Evolutionary conservation across 345 rosid genomes (phyloP).

Genomic region (Arabidopsis arenosa): DNA sequence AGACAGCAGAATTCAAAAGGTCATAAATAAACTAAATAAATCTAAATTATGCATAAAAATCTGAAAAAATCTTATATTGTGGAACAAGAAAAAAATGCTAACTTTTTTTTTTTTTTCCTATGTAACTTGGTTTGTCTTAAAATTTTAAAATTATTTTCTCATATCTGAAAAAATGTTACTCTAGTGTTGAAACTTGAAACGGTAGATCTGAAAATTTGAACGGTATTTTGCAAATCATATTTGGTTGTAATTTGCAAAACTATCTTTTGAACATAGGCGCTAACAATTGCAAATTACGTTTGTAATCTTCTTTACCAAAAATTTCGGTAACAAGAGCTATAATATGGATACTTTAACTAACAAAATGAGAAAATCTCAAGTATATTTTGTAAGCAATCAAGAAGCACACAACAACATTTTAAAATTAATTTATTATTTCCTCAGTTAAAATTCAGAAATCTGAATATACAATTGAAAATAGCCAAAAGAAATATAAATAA

Average conservation of each 20-base stretch:
- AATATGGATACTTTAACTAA: too few relatives aligned
- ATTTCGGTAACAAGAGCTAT: background rate
- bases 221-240: background rate
- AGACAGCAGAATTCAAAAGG: too few relatives aligned
- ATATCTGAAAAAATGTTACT: background rate
- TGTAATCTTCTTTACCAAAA: background rate
- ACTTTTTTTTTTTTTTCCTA: too few relatives aligned
- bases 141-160: background rate
- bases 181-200: background rate
- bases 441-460: slow-evolving; percentile 32
- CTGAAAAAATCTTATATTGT: too few relatives aligned
- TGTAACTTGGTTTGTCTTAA: background rate
- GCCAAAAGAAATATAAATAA: slow-evolving; percentile 21
- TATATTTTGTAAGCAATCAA: too few relatives aligned
- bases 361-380: too few relatives aligned
- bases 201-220: background rate
- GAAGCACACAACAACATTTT: too few relatives aligned
- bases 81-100: too few relatives aligned
- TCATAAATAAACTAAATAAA: too few relatives aligned
- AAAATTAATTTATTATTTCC: background rate
- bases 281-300: background rate
- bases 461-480: slow-evolving; percentile 37
- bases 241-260: background rate
- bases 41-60: too few relatives aligned
- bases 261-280: too few relatives aligned